Evolutionary conservation across 2,329 filamentous ascomycete species (phyloP).

Genomic region (Penicillium sp.): DNA sequence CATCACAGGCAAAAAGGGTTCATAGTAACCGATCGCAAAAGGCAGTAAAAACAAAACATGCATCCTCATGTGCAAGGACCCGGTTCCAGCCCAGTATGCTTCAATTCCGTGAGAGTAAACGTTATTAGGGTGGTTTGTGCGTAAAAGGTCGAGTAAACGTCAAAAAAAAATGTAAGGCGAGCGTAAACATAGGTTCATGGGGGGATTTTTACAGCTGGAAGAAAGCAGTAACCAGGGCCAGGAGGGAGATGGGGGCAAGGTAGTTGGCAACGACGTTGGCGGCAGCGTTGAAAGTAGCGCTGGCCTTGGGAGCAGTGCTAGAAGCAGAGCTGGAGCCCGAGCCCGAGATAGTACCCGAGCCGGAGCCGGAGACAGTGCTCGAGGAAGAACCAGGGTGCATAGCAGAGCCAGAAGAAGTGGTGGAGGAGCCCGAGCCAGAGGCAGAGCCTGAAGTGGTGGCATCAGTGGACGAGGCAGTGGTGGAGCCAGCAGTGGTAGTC

Average conservation of each 20-base stretch:
- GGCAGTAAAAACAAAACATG: conserved; percentile 8
- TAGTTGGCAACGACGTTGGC: conserved; percentile 32
- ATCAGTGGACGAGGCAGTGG: conserved; percentile 5
- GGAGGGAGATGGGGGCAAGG: conserved; percentile 30
- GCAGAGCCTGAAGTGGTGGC: conserved; percentile 17
- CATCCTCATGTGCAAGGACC: conserved; percentile 25
- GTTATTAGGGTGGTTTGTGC: conserved; percentile 19
- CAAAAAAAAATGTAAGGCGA: conserved; percentile 1
- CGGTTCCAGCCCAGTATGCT: conserved; percentile 36
- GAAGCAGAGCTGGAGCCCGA: conserved; percentile 26
- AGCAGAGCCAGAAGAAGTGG: conserved; percentile 20
- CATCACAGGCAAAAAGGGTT: not conserved
- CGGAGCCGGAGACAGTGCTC: conserved; percentile 19
- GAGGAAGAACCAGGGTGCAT: conserved; percentile 18
- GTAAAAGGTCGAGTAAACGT: conserved; percentile 4
- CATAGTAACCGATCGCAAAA: conserved; percentile 12
- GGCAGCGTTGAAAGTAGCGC: conserved; percentile 27
- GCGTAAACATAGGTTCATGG: not conserved
- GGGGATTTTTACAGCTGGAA: conserved; percentile 37
- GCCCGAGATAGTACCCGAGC: conserved; percentile 21
- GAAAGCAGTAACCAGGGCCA: conserved; percentile 38
- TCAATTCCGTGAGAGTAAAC: conserved; percentile 24
- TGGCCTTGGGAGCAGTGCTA: conserved; percentile 15
- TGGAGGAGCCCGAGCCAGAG: conserved; percentile 19
- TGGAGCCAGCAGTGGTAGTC: conserved; percentile 19